These are phyloP conservation scores for Logfia minima DNA, from an alignment of 129 eudicot genomes.

Conservation along the genomic window DNA sequence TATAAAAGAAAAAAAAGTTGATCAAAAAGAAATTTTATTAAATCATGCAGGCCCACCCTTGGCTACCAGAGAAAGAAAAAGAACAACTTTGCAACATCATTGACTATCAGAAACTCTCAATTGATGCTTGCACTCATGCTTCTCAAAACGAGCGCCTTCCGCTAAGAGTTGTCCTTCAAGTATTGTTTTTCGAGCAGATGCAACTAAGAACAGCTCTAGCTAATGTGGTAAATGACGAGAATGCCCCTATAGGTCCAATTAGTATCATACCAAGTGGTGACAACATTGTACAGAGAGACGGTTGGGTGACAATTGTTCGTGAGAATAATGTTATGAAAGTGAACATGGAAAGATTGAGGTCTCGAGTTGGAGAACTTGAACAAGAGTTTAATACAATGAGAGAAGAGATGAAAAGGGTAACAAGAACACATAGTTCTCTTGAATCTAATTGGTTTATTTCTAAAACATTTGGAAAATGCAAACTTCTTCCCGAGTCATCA, in stretches of 20 bases:
- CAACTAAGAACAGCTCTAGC: slow-evolving; percentile 70
- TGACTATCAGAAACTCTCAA: slow-evolving; percentile 75
- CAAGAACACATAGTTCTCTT: slow-evolving; percentile 52
- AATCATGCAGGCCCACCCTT: slow-evolving; percentile 72
- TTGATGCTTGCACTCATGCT: slow-evolving; percentile 96
- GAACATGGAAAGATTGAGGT: slow-evolving; percentile 73
- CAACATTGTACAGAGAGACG: slow-evolving; percentile 71
- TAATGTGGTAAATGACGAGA: slow-evolving; percentile 51
- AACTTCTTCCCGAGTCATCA: slow-evolving; percentile 60
- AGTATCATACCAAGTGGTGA: slow-evolving; percentile 38
- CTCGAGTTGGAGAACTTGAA: slow-evolving; percentile 80
- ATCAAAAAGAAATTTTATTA: slow-evolving; percentile 1
- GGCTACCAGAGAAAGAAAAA: slow-evolving; percentile 71
- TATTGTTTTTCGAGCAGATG: slow-evolving; percentile 84
- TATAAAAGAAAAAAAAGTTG: background rate
- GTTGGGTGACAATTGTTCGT: slow-evolving; percentile 81
- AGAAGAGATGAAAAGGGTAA: slow-evolving; percentile 65
- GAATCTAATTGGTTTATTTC: slow-evolving; percentile 58
- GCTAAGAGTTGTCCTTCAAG: slow-evolving; percentile 81
- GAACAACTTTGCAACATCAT: slow-evolving; percentile 82
- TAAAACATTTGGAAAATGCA: slow-evolving; percentile 60
- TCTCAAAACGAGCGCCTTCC: slow-evolving; percentile 82
- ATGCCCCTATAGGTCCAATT: slow-evolving; percentile 43
- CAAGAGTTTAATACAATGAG: slow-evolving; percentile 66
- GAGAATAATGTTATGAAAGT: slow-evolving; percentile 69